phyloP scores from a whole-genome alignment of 306 rosid species.

The Oxytropis ochrocephala region DNA sequence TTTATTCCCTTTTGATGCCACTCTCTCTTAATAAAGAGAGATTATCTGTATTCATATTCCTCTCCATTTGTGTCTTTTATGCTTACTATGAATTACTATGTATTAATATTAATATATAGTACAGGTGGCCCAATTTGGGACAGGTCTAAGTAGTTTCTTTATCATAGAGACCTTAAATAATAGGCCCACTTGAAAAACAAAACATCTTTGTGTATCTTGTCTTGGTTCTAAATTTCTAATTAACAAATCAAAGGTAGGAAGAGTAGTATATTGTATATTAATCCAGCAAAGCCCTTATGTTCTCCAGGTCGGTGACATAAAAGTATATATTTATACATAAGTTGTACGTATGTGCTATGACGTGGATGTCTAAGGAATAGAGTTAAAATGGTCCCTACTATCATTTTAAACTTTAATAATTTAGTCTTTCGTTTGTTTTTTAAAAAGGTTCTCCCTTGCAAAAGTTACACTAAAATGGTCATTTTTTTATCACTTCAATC shows the following conservation, averaged over 20 bases:
- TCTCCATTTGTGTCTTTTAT: constrained; percentile 19
- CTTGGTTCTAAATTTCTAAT: too few relatives aligned
- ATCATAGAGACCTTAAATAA: constrained; percentile 61
- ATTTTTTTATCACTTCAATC: too few relatives aligned
- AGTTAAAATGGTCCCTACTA: too few relatives aligned
- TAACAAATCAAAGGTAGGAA: not conserved
- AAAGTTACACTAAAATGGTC: too few relatives aligned
- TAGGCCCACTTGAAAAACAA: constrained; percentile 23
- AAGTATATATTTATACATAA: not conserved
- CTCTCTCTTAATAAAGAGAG: too few relatives aligned
- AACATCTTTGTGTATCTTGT: constrained; percentile 13
- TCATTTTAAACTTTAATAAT: too few relatives aligned
- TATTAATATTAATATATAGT: not conserved
- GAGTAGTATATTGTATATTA: constrained; percentile 1
- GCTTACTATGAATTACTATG: too few relatives aligned
- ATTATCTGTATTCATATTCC: not conserved
- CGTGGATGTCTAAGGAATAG: not conserved
- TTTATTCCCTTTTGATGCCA: too few relatives aligned
- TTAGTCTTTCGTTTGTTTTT: too few relatives aligned
- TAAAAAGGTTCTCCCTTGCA: too few relatives aligned
- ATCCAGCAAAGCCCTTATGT: constrained; percentile 19
- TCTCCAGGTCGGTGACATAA: constrained; percentile 45
- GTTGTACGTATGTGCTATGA: not conserved
- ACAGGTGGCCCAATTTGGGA: constrained; percentile 17
- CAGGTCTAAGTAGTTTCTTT: constrained; percentile 21